Percentiles rank a stretch among this genome's conserved stretches.
Evolutionary conservation across 257 asterid genomes (phyloP).

Genomic region (Nicotiana tabacum): DNA sequence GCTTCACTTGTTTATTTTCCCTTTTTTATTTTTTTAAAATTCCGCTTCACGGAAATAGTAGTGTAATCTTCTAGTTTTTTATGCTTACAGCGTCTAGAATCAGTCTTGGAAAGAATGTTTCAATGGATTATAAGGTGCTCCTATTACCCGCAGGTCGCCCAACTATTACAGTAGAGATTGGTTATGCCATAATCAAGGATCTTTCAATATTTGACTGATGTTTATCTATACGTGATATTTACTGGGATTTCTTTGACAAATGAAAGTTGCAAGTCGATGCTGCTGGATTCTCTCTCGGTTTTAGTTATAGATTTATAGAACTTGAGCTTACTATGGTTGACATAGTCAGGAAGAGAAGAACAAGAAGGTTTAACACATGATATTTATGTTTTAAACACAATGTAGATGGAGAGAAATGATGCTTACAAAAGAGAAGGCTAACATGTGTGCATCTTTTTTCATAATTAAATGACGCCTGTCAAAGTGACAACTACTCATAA

Average conservation of each 20-base stretch:
- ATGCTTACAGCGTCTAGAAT: neutral
- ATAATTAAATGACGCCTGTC: neutral
- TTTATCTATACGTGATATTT: neutral
- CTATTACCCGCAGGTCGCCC: neutral
- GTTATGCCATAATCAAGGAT: neutral
- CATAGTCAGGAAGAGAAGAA: neutral
- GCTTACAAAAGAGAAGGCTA: neutral
- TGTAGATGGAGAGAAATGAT: neutral
- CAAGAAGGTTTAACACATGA: too few species aligned
- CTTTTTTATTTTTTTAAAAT: neutral
- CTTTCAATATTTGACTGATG: neutral
- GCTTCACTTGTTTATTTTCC: neutral
- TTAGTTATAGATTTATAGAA: too few species aligned
- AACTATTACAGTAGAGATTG: neutral
- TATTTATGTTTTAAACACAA: neutral
- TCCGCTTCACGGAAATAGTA: neutral
- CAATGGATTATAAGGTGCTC: neutral
- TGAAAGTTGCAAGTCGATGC: neutral
- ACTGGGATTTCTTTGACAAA: neutral
- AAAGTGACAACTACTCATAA: neutral
- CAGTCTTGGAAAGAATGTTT: neutral
- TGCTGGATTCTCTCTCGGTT: neutral
- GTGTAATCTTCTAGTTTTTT: neutral
- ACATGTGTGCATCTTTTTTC: too few species aligned
- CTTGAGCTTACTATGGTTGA: neutral